Evolutionary conservation across 1,284 basidiomycete genomes (phyloP), one percentile per base, ranked within the genome.

Genomic region (Amylostereum areolatum): DNA sequence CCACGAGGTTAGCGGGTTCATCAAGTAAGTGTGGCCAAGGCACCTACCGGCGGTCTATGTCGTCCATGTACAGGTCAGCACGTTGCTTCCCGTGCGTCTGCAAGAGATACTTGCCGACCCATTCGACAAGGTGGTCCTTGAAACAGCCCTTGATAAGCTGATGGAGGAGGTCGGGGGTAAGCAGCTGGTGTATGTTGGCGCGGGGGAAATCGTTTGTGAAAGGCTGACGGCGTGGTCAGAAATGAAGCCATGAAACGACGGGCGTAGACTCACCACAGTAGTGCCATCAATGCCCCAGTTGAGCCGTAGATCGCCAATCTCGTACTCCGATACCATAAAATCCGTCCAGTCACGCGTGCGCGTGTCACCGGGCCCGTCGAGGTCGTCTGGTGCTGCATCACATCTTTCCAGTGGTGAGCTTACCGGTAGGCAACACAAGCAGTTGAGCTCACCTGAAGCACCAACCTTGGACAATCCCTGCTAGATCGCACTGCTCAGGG

Each of bases 131-230:
- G 48, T 70, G 68, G 49, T 70, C 68, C 50, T 70, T 70, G 56
- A 69, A 68, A 3, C 60, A 54, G 0, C 66, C 67, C 49, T 69
- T 69, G 54, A 66, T 69, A 29, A 71, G 27, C 46, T 72, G 68
- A 51, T 73, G 69, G 1, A 73, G 65, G 4, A 70, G 51, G 50
- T 73, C 66, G 4, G 67, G 64, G 3, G 66, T 56, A 0, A 71
- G 33, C 2, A 66, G 51, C 10, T 62, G 53, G 52, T 68, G 62
- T 7, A 71, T 70, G 49, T 71, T 59, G 0, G 63, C 61, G n/a
- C 59, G 52, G 0, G 65, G 66, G 49, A 66, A 68, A 18, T 53
- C 30, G 28, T 57, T n/a, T 12, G 67, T 71, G 50, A 70, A 71
- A 5, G 68, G 69, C 64, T 65, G 9, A 46, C 18, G 32, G 9